Evolutionary conservation across 169 alveolate genomes (phyloP).

Genomic region (Neospora caninum): DNA sequence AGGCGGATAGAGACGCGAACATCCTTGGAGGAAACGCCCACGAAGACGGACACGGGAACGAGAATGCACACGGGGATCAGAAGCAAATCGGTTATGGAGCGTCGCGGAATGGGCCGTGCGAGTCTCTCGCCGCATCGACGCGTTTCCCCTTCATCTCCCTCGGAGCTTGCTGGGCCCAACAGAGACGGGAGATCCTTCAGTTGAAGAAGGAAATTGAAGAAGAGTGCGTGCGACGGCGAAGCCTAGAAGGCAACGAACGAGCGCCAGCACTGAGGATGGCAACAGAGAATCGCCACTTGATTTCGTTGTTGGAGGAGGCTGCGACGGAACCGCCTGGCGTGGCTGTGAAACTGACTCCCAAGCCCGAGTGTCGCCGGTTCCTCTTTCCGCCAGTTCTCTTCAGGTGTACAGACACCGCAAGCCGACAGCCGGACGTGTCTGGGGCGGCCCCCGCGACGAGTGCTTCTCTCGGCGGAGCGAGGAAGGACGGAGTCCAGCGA

Average conservation of each 20-base stretch:
- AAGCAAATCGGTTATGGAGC: not conserved
- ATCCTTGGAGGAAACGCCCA: too few relatives aligned
- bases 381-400: slow-evolving; percentile 8
- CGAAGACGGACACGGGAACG: not conserved
- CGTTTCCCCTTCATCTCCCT: not conserved
- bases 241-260: not conserved
- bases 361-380: not conserved
- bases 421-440: not conserved
- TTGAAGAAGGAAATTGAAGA: not conserved
- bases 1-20: too few relatives aligned
- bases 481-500: not conserved
- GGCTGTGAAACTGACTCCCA: not conserved
- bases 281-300: not conserved
- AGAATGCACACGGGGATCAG: not conserved
- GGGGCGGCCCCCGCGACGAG: too few relatives aligned
- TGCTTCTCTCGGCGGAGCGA: not conserved
- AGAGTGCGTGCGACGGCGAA: not conserved
- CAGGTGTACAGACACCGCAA: not conserved
- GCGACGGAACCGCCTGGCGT: not conserved
- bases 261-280: not conserved
- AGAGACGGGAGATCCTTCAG: not conserved
- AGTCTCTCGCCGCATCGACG: not conserved
- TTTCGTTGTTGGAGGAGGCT: not conserved
- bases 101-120: not conserved
- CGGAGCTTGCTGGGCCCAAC: slow-evolving; percentile 32